Percentiles rank a stretch among this genome's conserved stretches.
Conservation (phyloP, 2,329 filamentous ascomycete genomes). For the Stagonosporopsis cucurbitacearum region DNA sequence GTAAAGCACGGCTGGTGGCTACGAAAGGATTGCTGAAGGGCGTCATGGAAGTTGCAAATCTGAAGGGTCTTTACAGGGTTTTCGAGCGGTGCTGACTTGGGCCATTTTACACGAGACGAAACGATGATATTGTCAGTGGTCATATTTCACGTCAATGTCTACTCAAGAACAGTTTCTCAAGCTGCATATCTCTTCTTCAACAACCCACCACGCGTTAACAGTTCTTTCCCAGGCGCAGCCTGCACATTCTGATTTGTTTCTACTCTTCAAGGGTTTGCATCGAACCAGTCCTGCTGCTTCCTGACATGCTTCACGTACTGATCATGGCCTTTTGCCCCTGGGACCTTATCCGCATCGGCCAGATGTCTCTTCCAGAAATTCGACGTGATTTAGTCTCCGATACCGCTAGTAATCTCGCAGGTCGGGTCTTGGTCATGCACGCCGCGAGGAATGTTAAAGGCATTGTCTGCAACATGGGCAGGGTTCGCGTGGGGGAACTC, state of each 20-base stretch:
- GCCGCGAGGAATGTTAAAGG: constrained; percentile 54
- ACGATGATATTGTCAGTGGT: not conserved
- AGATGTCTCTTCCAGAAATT: constrained; percentile 44
- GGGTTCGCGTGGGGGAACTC: constrained; percentile 46
- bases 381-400: constrained; percentile 40
- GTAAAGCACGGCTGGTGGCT: constrained; percentile 81
- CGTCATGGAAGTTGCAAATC: constrained; percentile 84
- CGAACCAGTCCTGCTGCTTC: constrained; percentile 23
- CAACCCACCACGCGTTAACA: constrained; percentile 32
- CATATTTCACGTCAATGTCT: not conserved
- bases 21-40: constrained; percentile 78
- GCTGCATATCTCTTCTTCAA: constrained; percentile 32
- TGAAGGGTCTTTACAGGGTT: constrained; percentile 91
- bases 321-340: constrained; percentile 32
- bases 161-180: constrained; percentile 2
- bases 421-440: constrained; percentile 42
- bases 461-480: constrained; percentile 57
- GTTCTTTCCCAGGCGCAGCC: constrained; percentile 37
- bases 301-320: constrained; percentile 32
- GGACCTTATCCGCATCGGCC: constrained; percentile 31
- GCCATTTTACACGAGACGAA: not conserved
- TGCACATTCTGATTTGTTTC: constrained; percentile 30
- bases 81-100: constrained; percentile 81
- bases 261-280: constrained; percentile 25
- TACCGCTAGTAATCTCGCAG: constrained; percentile 46